Evolutionary conservation across 2,329 filamentous ascomycete genomes (phyloP).

Genomic region (Didymella pinodella): DNA sequence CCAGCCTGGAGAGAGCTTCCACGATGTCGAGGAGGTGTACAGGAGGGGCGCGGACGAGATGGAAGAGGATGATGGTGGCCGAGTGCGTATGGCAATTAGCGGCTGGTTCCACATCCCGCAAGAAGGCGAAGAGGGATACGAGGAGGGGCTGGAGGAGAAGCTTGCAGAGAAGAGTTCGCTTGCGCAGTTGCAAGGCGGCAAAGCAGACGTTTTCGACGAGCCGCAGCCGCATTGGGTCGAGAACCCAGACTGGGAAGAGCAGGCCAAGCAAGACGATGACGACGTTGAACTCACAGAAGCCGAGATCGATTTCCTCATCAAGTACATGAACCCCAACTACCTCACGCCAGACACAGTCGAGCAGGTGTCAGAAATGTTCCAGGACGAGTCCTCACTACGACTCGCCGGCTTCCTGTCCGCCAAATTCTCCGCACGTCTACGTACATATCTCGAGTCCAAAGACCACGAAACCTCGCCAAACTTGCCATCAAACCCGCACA

Average conservation of each 20-base stretch:
- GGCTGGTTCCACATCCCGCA: conserved; percentile 99
- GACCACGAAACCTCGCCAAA: conserved; percentile 56
- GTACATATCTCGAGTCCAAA: conserved; percentile 70
- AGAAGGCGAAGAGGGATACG: conserved; percentile 88
- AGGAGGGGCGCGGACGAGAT: conserved; percentile 66
- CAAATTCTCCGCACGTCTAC: conserved; percentile 78
- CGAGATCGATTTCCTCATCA: conserved; percentile 88
- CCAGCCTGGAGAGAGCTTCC: conserved; percentile 97
- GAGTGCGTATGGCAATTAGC: conserved; percentile 95
- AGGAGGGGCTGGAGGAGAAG: conserved; percentile 86
- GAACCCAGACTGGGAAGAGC: conserved; percentile 45
- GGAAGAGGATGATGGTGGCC: conserved; percentile 72
- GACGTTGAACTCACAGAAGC: conserved; percentile 69
- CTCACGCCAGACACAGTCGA: conserved; percentile 91
- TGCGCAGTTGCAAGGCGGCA: conserved; percentile 84
- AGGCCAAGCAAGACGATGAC: conserved; percentile 56
- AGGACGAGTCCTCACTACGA: conserved; percentile 82
- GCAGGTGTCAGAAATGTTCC: conserved; percentile 79
- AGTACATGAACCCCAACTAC: conserved; percentile 89
- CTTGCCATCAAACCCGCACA: conserved; percentile 43
- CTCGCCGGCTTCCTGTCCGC: conserved; percentile 79
- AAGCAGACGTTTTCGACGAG: conserved; percentile 86
- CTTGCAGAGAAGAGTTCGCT: conserved; percentile 89
- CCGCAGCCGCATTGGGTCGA: conserved; percentile 70
- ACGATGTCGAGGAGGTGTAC: conserved; percentile 98